Conservation (phyloP, 139 green algal genomes). For the Bryopsis sp. region DNA sequence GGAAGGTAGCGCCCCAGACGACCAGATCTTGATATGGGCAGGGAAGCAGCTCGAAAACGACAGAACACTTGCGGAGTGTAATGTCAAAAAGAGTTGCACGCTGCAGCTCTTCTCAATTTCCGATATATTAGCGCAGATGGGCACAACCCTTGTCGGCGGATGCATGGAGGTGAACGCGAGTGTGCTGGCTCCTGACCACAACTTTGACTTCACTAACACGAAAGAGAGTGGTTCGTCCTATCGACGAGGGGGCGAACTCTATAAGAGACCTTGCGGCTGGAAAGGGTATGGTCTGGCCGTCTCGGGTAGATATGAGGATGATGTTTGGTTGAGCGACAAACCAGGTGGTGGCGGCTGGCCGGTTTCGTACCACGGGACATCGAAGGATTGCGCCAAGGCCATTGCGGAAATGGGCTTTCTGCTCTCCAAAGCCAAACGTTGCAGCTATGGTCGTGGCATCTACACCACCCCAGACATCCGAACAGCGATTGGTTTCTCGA, state of each 20-base stretch:
- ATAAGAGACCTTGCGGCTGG: constrained; percentile 17
- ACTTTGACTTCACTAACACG: constrained; percentile 20
- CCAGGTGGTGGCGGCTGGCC: constrained; percentile 9
- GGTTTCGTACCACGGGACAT: constrained; percentile 7
- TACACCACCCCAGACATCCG: constrained; percentile 8
- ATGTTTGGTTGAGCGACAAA: constrained; percentile 10
- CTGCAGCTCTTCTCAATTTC: constrained; percentile 54
- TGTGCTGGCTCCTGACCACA: constrained; percentile 7
- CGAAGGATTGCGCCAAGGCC: background rate
- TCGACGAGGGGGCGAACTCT: background rate
- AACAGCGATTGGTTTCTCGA: background rate
- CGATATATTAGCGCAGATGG: constrained; percentile 49
- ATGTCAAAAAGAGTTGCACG: constrained; percentile 48
- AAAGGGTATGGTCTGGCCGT: background rate
- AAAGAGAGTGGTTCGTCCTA: constrained; percentile 9
- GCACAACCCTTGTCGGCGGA: constrained; percentile 43
- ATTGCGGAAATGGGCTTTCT: background rate
- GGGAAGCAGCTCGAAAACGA: constrained; percentile 82
- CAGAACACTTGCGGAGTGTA: constrained; percentile 71
- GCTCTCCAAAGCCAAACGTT: background rate
- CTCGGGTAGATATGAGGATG: background rate
- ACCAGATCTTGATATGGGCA: constrained; percentile 80
- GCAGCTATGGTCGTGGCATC: background rate
- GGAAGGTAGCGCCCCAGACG: constrained; percentile 57
- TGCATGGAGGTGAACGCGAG: too few relatives aligned